phyloP scores from a whole-genome alignment of 352 stramenopile genomes.

The Halophytophthora batemanensis region DNA sequence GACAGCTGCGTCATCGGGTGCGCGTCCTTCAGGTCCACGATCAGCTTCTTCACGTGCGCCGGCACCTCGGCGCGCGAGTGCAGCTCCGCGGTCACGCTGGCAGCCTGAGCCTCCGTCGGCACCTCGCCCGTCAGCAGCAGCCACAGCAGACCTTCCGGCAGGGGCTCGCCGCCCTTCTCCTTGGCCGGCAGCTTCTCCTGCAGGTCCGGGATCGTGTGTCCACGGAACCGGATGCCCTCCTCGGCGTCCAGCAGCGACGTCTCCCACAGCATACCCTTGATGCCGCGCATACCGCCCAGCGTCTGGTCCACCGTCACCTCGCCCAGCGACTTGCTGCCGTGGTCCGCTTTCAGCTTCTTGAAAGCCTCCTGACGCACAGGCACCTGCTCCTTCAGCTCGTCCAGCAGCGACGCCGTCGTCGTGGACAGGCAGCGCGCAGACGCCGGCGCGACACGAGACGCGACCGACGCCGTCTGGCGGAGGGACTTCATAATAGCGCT shows the following conservation, averaged over 20 bases:
- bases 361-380: slow-evolving; percentile 91
- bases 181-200: slow-evolving; percentile 94
- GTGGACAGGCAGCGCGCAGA: slow-evolving; percentile 65
- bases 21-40: slow-evolving; percentile 96
- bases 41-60: slow-evolving; percentile 93
- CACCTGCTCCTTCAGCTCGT: slow-evolving; percentile 88
- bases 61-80: slow-evolving; percentile 94
- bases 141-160: slow-evolving; percentile 97
- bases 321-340: slow-evolving; percentile 90
- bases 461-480: slow-evolving; percentile 39
- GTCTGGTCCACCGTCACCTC: slow-evolving; percentile 97
- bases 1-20: slow-evolving; percentile 99
- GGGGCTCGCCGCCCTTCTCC: slow-evolving; percentile 92
- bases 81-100: slow-evolving; percentile 95
- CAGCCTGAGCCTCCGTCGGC: slow-evolving; percentile 95
- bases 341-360: slow-evolving; percentile 93
- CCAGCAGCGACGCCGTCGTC: slow-evolving; percentile 63
- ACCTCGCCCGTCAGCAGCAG: slow-evolving; percentile 97
- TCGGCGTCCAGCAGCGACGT: slow-evolving; percentile 94
- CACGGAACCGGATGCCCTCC: slow-evolving; percentile 98
- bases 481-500: slow-evolving; percentile 72
- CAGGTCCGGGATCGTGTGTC: slow-evolving; percentile 98
- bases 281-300: slow-evolving; percentile 94
- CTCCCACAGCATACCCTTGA: slow-evolving; percentile 99
- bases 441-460: slow-evolving; percentile 26